Evolutionary conservation across 371 early-diverging fungal genomes (phyloP), one percentile per base, ranked within the genome.

Genomic region (Mortierella sp.): DNA sequence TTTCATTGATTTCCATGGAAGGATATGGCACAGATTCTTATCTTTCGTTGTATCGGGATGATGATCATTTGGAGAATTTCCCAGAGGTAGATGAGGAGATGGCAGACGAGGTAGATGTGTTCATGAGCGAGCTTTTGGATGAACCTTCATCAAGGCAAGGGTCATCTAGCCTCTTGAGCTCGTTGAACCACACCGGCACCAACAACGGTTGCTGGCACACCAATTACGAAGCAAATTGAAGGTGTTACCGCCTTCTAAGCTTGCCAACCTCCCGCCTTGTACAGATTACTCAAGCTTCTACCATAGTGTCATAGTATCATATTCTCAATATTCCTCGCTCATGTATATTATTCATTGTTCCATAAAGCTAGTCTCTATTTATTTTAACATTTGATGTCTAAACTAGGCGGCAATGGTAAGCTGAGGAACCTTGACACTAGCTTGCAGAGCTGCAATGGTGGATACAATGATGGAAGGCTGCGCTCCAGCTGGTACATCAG

Each of bases 21-120:
- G 93, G 93, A 11, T 87, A 92, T 47, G 95, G 95, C 9, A 90
- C 94, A 1, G 94, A 93, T 49, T 85, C 90, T 32, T 94, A 92
- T 62, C 84, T 94, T n/a, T 90, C 93, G 35, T 73, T 94, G 54
- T 91, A 88, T 65, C 90, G 93, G 14, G 87, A 89, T 35, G 80
- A 86, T 28, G 68, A 85, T 49, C 72, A 88, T 43, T 64, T 85
- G 65, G 90, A 90, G 67, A 87, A 88, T 22, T 89, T 89, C 66
- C 89, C 89, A 6, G 80, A 79, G 62, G 68, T 71, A 18, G 80
- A 79, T 40, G 75, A 74, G 37, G 80, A 79, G 65, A 79, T 79
- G 80, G 71, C 68, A 12, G 72, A 64, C 9, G 80, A 79, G 43
- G 75, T 79, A 1, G 80, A 79, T 64, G 80, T 79, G 35, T 79